Percentiles rank a stretch among this genome's conserved stretches.
These are phyloP conservation scores for Pythium graminicola DNA, from an alignment of 352 stramenopile species.

Conservation along the genomic window DNA sequence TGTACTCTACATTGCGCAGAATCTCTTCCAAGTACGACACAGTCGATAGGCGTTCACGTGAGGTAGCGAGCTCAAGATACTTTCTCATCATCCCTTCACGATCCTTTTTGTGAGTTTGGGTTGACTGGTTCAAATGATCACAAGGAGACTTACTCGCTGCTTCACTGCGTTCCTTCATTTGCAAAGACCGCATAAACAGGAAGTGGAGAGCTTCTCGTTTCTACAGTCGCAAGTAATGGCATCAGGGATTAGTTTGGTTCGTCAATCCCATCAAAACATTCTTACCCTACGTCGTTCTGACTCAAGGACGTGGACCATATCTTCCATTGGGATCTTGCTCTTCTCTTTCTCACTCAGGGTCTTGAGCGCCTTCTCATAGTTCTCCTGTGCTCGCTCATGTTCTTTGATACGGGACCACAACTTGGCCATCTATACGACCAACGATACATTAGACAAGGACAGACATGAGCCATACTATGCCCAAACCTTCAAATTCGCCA, in stretches of 20 bases:
- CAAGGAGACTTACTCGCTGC: constrained; percentile 27
- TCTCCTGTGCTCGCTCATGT: constrained; percentile 39
- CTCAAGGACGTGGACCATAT: constrained; percentile 30
- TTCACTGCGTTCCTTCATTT: constrained; percentile 29
- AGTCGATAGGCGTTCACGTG: constrained; percentile 7
- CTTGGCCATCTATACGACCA: constrained; percentile 35
- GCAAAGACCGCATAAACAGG: constrained; percentile 35
- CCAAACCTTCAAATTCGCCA: constrained; percentile 50
- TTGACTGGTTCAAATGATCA: background rate
- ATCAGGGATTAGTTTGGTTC: background rate
- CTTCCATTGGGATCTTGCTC: constrained; percentile 22
- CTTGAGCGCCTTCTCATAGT: constrained; percentile 40
- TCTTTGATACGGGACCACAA: constrained; percentile 52
- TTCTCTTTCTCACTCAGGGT: constrained; percentile 34
- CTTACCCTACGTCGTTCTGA: constrained; percentile 37
- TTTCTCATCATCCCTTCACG: constrained; percentile 11
- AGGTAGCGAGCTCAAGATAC: constrained; percentile 13
- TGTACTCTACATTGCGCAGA: constrained; percentile 14
- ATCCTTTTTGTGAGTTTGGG: background rate
- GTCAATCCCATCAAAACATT: background rate
- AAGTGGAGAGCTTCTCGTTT: constrained; percentile 42
- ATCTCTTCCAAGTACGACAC: constrained; percentile 8
- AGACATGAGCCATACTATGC: background rate
- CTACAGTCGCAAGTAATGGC: constrained; percentile 12
- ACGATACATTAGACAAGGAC: background rate